Base-by-base conservation (phyloP, 2,329 filamentous ascomycete species). In the Cryphonectria nitschkei region DNA sequence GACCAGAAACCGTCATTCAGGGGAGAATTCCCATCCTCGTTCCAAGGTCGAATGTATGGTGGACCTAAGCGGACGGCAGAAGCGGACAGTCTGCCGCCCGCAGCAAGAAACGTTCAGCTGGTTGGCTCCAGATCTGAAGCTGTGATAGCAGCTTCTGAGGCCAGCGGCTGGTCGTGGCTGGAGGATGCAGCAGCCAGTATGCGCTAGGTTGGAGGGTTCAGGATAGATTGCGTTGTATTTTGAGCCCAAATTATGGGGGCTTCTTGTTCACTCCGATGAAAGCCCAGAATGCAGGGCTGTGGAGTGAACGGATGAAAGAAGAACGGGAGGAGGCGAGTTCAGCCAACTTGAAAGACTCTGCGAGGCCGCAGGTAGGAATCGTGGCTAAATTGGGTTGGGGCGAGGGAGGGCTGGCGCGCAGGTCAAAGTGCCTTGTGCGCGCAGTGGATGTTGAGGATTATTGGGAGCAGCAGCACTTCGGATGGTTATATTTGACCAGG, bases 261-360 rank as follows among this genome's bases (percentile, higher is more conserved):
- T 97, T 95, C 87, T 94, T 96, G 87, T 96, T 93, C 86, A 94
- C 93, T 92, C 95, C 95, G 87, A 91, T 91, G 83, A 95, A 95
- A 90, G 97, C 94, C 94, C 94, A 93, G 87, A 91, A 90, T 82
- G 91, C 90, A 84, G 94, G 95, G 87, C 94, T 94, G 82, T 95
- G 91, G 86, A 97, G 93, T 89, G 94, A 95, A 87, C 92, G 92
- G 81, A 92, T 87, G 85, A 92, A 91, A 82, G 90, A 91, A 82
- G 92, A 89, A 84, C 88, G 84, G 83, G 87, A 82, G 84, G 87
- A 86, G 84, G 77, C 77, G 71, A 75, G 75, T 76, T 77, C 79
- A 79, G 80, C 80, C 80, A 82, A 80, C 79, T 81, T 81, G 79
- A 75, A 75, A 73, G 73, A 69, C 75, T 76, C 56, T 68, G 67